phyloP scores from a whole-genome alignment of 2,329 filamentous ascomycete genomes.

The Pezicula rhizophila region DNA sequence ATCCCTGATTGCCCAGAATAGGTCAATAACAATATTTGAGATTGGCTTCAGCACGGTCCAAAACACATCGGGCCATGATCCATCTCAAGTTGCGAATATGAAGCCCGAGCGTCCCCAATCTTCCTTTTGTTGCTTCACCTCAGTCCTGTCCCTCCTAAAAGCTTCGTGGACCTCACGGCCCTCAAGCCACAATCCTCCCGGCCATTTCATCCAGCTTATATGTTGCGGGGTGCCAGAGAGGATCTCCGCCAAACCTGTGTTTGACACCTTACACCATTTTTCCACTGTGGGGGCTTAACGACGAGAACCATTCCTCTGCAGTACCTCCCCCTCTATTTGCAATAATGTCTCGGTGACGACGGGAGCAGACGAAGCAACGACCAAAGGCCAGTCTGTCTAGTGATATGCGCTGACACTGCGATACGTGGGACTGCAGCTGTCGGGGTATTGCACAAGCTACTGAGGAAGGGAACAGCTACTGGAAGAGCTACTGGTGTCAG shows the following conservation, averaged over 20 bases:
- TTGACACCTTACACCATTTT: too few relatives aligned
- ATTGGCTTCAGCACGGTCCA: constrained; percentile 1
- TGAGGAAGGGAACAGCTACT: not conserved
- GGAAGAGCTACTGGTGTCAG: not conserved
- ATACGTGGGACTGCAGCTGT: not conserved
- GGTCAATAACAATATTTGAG: constrained; percentile 1
- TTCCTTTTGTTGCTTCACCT: not conserved
- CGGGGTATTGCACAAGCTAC: not conserved
- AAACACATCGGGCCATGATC: not conserved
- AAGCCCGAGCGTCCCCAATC: constrained; percentile 1
- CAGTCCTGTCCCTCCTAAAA: not conserved
- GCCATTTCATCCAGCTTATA: too few relatives aligned
- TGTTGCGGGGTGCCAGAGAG: too few relatives aligned
- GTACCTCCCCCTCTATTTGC: not conserved
- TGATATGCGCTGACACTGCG: not conserved
- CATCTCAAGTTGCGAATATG: not conserved
- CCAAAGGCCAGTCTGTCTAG: not conserved
- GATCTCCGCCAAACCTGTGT: too few relatives aligned
- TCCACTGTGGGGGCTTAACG: too few relatives aligned
- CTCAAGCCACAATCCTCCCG: not conserved
- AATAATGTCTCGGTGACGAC: not conserved
- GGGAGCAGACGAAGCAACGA: not conserved
- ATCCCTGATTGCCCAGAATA: not conserved
- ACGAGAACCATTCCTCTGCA: too few relatives aligned
- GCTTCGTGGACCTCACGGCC: not conserved